Base-by-base conservation (phyloP, 352 stramenopile genomes). In the Phytophthora cactorum region DNA sequence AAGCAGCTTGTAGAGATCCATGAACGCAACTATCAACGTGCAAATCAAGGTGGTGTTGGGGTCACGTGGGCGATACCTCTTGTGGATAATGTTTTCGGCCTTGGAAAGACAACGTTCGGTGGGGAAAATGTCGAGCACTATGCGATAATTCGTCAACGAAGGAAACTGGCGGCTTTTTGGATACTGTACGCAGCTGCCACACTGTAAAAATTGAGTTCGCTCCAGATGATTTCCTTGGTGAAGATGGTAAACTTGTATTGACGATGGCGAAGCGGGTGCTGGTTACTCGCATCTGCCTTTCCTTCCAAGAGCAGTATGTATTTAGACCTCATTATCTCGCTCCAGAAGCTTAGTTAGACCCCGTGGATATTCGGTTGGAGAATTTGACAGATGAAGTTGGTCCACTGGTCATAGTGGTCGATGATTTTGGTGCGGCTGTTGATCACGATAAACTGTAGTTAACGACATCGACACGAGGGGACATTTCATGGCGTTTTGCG, bases 401-500 rank as follows among this genome's bases (percentile, higher is more conserved):
- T 1, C 52, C 68, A n/a, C 46, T 75, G 4, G 69, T 75, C 25
- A 72, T 72, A 31, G 41, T 72, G 43, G 22, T 72, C 1, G 63
- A 66, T 54, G 57, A 65, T 3, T 69, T 66, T 60, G 63, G 45
- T 14, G 6, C 10, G 5, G 43, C 55, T 1, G 59, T 72, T 29
- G 15, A 53, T 1, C 0, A 41, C 29, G 11, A 17, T 10, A 50
- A 47, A 2, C 17, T 32, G 22, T 22, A 5, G 11, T 11, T 32
- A 39, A 59, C 10, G 12, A 46, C 6, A 15, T 63, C 3, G 12
- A 2, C 7, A 25, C 12, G 17, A 43, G 29, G 27, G 11, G 59
- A 49, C 29, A 5, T n/a, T 53, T 66, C 12, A 10, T 43, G 25
- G 0, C 1, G 2, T 59, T 59, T 38, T 59, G 58, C 39, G 0